A percentile compares a stretch with the other conserved stretches of the same genome.
Evolutionary conservation across 2,329 filamentous ascomycete genomes (phyloP).

Genomic region (Microascus cirrosus): DNA sequence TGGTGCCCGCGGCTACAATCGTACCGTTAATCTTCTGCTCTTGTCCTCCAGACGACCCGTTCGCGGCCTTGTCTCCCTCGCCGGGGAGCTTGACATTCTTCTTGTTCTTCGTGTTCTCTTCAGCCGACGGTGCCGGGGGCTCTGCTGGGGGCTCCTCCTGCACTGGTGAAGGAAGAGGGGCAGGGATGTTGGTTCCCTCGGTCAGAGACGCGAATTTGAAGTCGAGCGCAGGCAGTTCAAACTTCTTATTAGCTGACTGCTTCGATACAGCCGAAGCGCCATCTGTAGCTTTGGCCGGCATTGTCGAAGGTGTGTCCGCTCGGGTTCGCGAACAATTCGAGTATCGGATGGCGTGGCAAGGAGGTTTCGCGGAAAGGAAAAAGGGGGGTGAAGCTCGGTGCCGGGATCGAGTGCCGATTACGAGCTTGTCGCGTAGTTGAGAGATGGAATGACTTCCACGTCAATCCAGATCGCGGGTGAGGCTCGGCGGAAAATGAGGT

Average conservation of each 20-base stretch:
- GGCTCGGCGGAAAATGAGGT: neutral
- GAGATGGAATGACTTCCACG: neutral
- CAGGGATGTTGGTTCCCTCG: constrained; percentile 49
- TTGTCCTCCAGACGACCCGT: constrained; percentile 9
- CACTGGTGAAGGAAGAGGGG: constrained; percentile 43
- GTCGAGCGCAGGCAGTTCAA: constrained; percentile 47
- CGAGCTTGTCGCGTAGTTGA: neutral
- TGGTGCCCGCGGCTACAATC: constrained; percentile 25
- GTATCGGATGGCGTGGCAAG: neutral
- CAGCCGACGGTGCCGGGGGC: constrained; percentile 20
- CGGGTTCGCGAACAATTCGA: neutral
- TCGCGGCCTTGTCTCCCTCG: constrained; percentile 13
- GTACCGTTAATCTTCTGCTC: constrained; percentile 25
- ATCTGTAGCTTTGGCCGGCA: neutral
- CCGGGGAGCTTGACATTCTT: constrained; percentile 6
- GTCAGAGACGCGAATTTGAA: constrained; percentile 49
- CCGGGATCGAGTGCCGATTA: neutral
- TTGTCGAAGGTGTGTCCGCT: neutral
- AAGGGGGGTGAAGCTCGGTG: neutral
- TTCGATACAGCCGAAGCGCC: neutral
- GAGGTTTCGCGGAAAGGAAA: neutral
- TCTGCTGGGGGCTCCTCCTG: constrained; percentile 33
- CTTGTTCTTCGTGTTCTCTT: constrained; percentile 12
- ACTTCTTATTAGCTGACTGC: constrained; percentile 14
- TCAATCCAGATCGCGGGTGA: neutral